Evolutionary conservation across 169 alveolate genomes (phyloP), one percentile per base, ranked within the genome.

Genomic region (Theileria orientalis): DNA sequence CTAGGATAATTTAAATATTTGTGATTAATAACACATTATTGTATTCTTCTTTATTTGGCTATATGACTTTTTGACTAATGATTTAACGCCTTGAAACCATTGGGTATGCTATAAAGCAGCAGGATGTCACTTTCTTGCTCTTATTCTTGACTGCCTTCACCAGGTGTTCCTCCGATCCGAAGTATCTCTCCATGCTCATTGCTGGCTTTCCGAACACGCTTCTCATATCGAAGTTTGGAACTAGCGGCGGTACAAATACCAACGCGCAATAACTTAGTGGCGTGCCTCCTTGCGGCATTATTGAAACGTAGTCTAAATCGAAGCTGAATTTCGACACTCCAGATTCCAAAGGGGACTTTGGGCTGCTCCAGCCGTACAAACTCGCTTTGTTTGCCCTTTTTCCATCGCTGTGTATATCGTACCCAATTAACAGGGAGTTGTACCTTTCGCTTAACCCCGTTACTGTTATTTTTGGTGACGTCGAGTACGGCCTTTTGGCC

Each of bases 181-280:
- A 8, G 21, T 46, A 80, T 2, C 88, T 70, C 27, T 37, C 42
- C 37, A 35, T 9, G 41, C 47, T 37, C 47, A 70, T 35, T 25
- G 88, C 64, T 9, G 88, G 88, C 8, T 30, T 13, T 27, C 25
- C 29, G 47, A 80, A 80, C 11, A 66, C 78, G n/a, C 41, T 25
- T 2, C 41, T 25, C 29, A 32, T 57, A n/a, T 73, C 74, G 40
- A 66, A 44, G 16, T 42, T 80, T 0, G 69, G 33, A 5, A 19
- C 46, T 27, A 72, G 32, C 2, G 88, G 88, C 7, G 88, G 88
- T 51, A 47, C 60, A 47, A 80, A 27, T 16, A 80, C 59, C 44
- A 80, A 71, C 14, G 88, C 88, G 61, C 88, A 80, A 52, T 80
- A 80, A 3, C 83, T 32, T 3, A 72, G 37, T 2, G 88, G 80